phyloP scores from a whole-genome alignment of 2,329 filamentous ascomycete species.

The Coniochaeta hoffmannii region DNA sequence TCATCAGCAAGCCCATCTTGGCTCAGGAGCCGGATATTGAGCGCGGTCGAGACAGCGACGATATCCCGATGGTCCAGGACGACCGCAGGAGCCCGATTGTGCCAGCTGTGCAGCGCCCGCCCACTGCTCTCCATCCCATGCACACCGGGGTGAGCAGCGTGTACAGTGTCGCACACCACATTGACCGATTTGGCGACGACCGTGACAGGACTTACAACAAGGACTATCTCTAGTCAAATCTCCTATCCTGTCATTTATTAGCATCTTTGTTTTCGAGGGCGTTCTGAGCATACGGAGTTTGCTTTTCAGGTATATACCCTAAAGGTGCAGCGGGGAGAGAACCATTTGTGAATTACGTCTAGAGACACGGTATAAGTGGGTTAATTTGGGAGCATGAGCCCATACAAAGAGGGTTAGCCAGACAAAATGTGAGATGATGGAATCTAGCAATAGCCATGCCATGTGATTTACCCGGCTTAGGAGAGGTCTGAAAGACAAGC shows the following conservation, averaged over 20 bases:
- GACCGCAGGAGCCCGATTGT: constrained; percentile 46
- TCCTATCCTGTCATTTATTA: not conserved
- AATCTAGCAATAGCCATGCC: too few relatives aligned
- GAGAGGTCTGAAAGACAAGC: too few relatives aligned
- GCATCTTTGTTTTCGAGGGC: not conserved
- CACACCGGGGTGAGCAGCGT: constrained; percentile 29
- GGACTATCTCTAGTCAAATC: not conserved
- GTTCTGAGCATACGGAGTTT: not conserved
- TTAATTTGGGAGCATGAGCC: not conserved
- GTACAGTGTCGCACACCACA: constrained; percentile 45
- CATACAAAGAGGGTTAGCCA: too few relatives aligned
- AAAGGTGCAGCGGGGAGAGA: not conserved
- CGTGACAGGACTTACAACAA: not conserved
- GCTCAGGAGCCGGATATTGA: constrained; percentile 26
- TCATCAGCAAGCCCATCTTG: constrained; percentile 35
- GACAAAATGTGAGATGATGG: too few relatives aligned
- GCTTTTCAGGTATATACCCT: not conserved
- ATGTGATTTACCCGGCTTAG: too few relatives aligned
- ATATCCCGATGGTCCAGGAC: constrained; percentile 12
- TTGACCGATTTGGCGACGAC: constrained; percentile 13
- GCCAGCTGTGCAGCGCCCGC: constrained; percentile 46
- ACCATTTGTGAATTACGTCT: not conserved
- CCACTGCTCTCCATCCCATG: constrained; percentile 50
- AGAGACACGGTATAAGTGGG: not conserved
- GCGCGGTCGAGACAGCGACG: constrained; percentile 22